Evolutionary conservation across 2,329 filamentous ascomycete genomes (phyloP).

Genomic region (Thyridium curvatum): DNA sequence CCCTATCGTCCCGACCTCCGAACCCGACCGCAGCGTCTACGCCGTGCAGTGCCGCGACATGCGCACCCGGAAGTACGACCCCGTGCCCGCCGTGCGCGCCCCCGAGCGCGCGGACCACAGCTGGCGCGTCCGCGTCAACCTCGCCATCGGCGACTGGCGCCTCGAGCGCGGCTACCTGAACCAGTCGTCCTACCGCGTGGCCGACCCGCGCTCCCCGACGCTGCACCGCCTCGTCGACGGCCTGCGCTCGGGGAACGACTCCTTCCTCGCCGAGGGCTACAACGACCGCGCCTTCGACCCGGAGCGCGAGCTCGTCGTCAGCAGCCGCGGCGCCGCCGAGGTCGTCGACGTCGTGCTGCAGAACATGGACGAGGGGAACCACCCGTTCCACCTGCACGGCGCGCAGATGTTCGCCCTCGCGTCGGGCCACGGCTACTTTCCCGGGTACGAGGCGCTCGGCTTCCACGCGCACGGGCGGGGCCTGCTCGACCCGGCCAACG

Average conservation of each 20-base stretch:
- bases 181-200: conserved; percentile 43
- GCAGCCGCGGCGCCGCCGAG: conserved; percentile 30
- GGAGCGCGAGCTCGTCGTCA: conserved; percentile 42
- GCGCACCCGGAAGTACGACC: conserved; percentile 36
- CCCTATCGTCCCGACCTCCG: conserved; percentile 22
- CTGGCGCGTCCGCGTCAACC: conserved; percentile 49
- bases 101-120: conserved; percentile 42
- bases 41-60: conserved; percentile 43
- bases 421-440: conserved; percentile 58
- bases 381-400: conserved; percentile 53
- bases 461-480: conserved; percentile 23
- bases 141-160: conserved; percentile 53
- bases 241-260: conserved; percentile 32
- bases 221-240: conserved; percentile 44
- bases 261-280: conserved; percentile 41
- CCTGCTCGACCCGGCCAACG: conserved; percentile 25
- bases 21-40: conserved; percentile 21
- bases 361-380: conserved; percentile 13
- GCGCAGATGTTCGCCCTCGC: conserved; percentile 49
- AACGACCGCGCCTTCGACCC: conserved; percentile 41
- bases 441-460: conserved; percentile 30
- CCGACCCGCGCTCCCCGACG: conserved; percentile 35
- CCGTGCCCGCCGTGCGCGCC: conserved; percentile 32
- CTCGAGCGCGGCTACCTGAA: conserved; percentile 55
- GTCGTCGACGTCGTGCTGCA: conserved; percentile 46